A percentile compares a stretch with the other conserved stretches of the same genome.
phyloP scores from a whole-genome alignment of 192 early-diverging fungal species.

The Chytriomyces hyalinus region DNA sequence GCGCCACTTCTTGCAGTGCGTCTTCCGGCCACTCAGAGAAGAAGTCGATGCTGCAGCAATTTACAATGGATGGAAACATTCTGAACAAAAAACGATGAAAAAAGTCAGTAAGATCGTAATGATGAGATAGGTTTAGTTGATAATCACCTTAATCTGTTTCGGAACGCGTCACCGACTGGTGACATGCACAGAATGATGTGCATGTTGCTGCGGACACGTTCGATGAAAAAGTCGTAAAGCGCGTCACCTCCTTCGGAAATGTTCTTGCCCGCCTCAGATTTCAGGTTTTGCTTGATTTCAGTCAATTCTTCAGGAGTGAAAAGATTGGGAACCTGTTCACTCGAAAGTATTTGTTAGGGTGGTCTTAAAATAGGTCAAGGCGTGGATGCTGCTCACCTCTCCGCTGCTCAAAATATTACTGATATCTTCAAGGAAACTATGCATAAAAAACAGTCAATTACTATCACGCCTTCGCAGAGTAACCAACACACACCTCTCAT shows the following conservation, averaged over 20 bases:
- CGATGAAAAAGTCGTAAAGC: conserved; percentile 54
- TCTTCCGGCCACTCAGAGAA: conserved; percentile 69
- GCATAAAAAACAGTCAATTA: neutral
- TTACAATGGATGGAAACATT: conserved; percentile 64
- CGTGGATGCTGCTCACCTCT: conserved; percentile 48
- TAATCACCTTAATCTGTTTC: conserved; percentile 49
- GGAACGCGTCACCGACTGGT: conserved; percentile 64
- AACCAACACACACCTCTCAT: conserved; percentile 20
- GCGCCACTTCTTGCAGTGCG: conserved; percentile 59
- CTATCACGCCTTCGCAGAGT: neutral
- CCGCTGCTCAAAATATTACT: conserved; percentile 66
- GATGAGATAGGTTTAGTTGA: too few species aligned
- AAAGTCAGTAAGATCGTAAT: too few species aligned
- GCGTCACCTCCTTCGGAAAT: conserved; percentile 46
- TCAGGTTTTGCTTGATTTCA: conserved; percentile 54
- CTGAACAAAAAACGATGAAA: conserved; percentile 4
- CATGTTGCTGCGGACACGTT: conserved; percentile 59
- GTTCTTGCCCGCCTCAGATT: conserved; percentile 41
- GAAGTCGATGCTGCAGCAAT: conserved; percentile 67
- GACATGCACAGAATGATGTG: conserved; percentile 65
- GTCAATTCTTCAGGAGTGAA: conserved; percentile 56
- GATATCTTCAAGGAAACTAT: conserved; percentile 62
- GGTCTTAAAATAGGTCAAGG: conserved; percentile 7
- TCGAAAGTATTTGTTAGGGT: neutral
- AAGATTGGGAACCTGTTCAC: conserved; percentile 57